A percentile compares a stretch with the other conserved stretches of the same genome.
phyloP scores from a whole-genome alignment of 2,329 filamentous ascomycete genomes.

The Ophiostoma angusticollis region DNA sequence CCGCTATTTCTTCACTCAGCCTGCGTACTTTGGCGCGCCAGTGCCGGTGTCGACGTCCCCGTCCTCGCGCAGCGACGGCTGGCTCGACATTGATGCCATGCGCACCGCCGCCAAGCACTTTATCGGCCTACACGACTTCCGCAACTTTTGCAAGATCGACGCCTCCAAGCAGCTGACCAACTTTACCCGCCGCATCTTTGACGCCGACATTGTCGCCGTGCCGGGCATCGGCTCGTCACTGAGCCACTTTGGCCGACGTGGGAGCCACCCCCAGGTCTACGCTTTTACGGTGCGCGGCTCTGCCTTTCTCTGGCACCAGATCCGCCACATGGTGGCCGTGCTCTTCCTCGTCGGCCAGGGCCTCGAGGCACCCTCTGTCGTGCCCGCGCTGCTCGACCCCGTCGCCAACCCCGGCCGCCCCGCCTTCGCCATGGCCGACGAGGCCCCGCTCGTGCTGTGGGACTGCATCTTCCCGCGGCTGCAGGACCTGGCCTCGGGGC shows the following conservation, averaged over 20 bases:
- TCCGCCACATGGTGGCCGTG: conserved; percentile 82
- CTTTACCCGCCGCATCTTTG: conserved; percentile 67
- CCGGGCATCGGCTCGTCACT: conserved; percentile 39
- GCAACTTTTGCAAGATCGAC: conserved; percentile 95
- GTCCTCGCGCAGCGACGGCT: too few species aligned
- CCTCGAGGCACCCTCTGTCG: conserved; percentile 60
- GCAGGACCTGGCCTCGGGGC: conserved; percentile 14
- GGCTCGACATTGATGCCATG: conserved; percentile 84
- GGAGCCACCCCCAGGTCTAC: conserved; percentile 54
- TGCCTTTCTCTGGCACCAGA: conserved; percentile 96
- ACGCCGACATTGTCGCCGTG: conserved; percentile 65
- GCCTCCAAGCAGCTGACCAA: conserved; percentile 77
- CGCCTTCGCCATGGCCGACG: conserved; percentile 79
- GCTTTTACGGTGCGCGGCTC: conserved; percentile 80
- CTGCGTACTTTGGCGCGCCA: conserved; percentile 48
- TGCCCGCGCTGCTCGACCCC: conserved; percentile 64
- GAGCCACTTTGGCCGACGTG: conserved; percentile 35
- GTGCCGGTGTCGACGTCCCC: conserved; percentile 48
- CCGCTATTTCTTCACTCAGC: conserved; percentile 96
- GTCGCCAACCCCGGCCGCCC: conserved; percentile 60
- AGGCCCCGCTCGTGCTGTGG: conserved; percentile 86
- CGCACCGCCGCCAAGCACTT: conserved; percentile 64
- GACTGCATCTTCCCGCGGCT: conserved; percentile 74
- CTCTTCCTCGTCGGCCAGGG: conserved; percentile 90
- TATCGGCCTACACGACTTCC: conserved; percentile 80